Evolutionary conservation across 2,329 filamentous ascomycete species (phyloP), one percentile per base, ranked within the genome.

Genomic region (Lasiodiplodia sp.): DNA sequence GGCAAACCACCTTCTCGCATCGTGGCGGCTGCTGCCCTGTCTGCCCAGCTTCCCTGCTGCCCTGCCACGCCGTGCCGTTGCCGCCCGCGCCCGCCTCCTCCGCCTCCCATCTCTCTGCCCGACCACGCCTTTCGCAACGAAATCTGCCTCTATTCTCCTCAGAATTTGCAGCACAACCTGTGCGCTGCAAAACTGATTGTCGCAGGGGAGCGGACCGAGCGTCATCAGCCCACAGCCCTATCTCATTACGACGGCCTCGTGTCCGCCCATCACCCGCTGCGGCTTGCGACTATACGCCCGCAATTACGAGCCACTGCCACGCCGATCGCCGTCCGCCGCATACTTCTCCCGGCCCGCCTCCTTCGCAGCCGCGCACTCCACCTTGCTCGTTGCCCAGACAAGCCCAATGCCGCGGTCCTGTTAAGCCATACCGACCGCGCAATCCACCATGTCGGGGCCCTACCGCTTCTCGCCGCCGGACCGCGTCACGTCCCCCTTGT

Each of bases 401-500:
- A 64, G 60, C 60, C 44, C 60, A 40, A 64, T 64, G 60, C 60
- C 63, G 63, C 49, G 51, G 63, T 49, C 21, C 37, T 64, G 44
- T 34, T 64, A 64, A 34, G 60, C 28, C 28, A 49, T 64, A 64
- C 60, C 44, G 44, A 52, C 60, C 60, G 60, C 60, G 51, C 52
- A 64, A 60, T 56, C 57, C 44, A 62, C 44, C 66, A 68, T 68
- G 66, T 62, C 66, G 57, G 66, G 66, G 28, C 66, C 66, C 47
- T 68, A 68, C 21, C 52, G 62, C 44, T 69, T 69, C 28, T 12
- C 47, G 28, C 44, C 16, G 14, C 60, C 38, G 28, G 68, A 69
- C 21, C 57, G 64, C 37, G 57, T 69, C 14, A 71, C 66, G 11
- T 72, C 71, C 31, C 71, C 71, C 8, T 53, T 72, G 71, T 72